These are phyloP conservation scores for Lathyrus tuberosus DNA, from an alignment of 306 rosid genomes.

Conservation along the genomic window DNA sequence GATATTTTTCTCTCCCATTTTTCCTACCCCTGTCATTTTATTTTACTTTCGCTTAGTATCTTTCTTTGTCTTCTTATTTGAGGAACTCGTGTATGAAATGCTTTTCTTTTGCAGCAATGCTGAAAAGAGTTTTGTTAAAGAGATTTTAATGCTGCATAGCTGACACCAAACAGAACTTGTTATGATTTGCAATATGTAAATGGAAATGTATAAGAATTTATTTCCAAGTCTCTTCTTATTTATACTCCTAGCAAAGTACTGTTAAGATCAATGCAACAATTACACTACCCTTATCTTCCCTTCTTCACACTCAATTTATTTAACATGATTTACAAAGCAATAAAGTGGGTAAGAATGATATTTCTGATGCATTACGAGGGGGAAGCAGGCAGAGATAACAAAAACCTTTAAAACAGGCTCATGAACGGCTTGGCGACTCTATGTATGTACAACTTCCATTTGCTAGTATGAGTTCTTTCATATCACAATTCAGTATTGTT, in stretches of 20 bases:
- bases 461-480: constrained; percentile 14
- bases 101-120: no score
- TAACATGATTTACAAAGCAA: constrained; percentile 52
- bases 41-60: no score
- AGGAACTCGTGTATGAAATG: no score
- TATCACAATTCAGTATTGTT: neutral
- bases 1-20: no score
- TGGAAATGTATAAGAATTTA: constrained; percentile 28
- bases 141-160: constrained; percentile 38
- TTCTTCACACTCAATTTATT: constrained; percentile 29
- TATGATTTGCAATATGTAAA: constrained; percentile 21
- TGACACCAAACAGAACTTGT: constrained; percentile 4
- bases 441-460: constrained; percentile 51
- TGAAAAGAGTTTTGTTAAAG: no score
- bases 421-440: constrained; percentile 61
- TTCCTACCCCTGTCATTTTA: no score
- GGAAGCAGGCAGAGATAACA: constrained; percentile 72
- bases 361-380: constrained; percentile 67
- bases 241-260: constrained; percentile 10
- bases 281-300: constrained; percentile 20
- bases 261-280: constrained; percentile 9
- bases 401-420: constrained; percentile 72
- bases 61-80: no score
- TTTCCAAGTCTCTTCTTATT: neutral
- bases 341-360: constrained; percentile 61